Conservation (phyloP, 495 filamentous ascomycete species). For the Lophium mytilinum region DNA sequence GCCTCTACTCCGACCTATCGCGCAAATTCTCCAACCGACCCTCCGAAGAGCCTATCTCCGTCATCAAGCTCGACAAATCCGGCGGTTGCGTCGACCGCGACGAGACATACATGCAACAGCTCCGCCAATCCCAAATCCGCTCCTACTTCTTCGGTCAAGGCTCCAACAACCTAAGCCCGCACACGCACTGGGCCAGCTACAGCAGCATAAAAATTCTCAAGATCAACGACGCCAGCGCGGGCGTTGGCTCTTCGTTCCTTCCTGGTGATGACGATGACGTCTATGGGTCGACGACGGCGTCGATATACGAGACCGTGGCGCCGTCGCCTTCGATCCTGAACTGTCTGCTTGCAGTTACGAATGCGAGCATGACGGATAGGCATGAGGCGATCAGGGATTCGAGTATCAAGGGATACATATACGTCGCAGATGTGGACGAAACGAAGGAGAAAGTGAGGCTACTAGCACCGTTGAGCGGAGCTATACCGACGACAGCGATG, state of each 20-base stretch:
- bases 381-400: slow-evolving; percentile 70
- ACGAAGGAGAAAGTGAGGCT: slow-evolving; percentile 74
- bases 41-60: slow-evolving; percentile 56
- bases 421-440: slow-evolving; percentile 82
- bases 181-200: slow-evolving; percentile 72
- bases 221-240: slow-evolving; percentile 35
- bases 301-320: slow-evolving; percentile 50
- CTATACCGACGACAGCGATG: slow-evolving; percentile 67
- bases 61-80: slow-evolving; percentile 76
- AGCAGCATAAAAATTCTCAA: slow-evolving; percentile 63
- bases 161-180: slow-evolving; percentile 72
- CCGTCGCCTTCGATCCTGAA: slow-evolving; percentile 54
- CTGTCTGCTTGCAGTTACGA: slow-evolving; percentile 72
- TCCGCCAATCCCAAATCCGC: slow-evolving; percentile 65
- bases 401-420: slow-evolving; percentile 85
- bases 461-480: slow-evolving; percentile 70
- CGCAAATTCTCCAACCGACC: slow-evolving; percentile 62
- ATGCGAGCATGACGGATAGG: slow-evolving; percentile 56
- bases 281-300: slow-evolving; percentile 26
- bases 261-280: slow-evolving; percentile 38
- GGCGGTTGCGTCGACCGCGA: slow-evolving; percentile 83
- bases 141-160: slow-evolving; percentile 89
- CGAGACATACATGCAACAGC: slow-evolving; percentile 59
- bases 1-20: slow-evolving; percentile 68
- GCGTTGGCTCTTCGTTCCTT: slow-evolving; percentile 12